Base-by-base conservation (phyloP, 176 grass and related monocot species). In the Musa acuminata region DNA sequence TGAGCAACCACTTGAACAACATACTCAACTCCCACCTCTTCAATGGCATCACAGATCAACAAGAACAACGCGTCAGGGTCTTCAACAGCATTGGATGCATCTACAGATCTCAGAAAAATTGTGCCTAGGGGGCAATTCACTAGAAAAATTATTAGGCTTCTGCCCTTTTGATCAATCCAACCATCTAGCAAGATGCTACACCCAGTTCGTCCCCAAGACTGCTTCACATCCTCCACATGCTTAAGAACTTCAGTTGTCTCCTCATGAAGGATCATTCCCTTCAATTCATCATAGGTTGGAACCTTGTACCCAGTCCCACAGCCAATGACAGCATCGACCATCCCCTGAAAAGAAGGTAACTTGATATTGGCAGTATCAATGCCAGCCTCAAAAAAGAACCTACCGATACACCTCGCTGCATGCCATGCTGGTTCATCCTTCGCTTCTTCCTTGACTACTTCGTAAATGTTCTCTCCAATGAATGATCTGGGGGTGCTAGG, bases 131-230 rank as follows among this genome's bases (percentile, higher is more conserved):
- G 64, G 67, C 85, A 90, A 72, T 89, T 77, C 64, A 88, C 93
- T 13, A 97, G 73, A 81, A 86, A 89, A 82, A 77, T 84, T 19
- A 93, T 21, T 1, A 90, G 72, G 54, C 51, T 82, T 69, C 81
- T 88, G 19, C 87, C 87, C 43, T 48, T 82, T 77, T 35, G 80
- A 80, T 85, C 54, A 22, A 27, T 84, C 94, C 94, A 97, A 71
- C 66, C 83, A 82, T 97, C 82, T 21, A 97, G 77, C 64, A 97
- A 71, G 62, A 97, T 80, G 55, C 72, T 93, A 67, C 94, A 97
- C 25, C 94, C 83, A 52, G 67, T 87, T 80, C 3, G 73, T 29
- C 51, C 74, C 94, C 94, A 97, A 22, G 76, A 85, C 10, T 82
- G 48, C 81, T 67, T 93, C 76, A 93, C 43, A 81, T 50, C 52